These are phyloP conservation scores for Apiospora aurea DNA, from an alignment of 2,329 filamentous ascomycete species.

Conservation along the genomic window DNA sequence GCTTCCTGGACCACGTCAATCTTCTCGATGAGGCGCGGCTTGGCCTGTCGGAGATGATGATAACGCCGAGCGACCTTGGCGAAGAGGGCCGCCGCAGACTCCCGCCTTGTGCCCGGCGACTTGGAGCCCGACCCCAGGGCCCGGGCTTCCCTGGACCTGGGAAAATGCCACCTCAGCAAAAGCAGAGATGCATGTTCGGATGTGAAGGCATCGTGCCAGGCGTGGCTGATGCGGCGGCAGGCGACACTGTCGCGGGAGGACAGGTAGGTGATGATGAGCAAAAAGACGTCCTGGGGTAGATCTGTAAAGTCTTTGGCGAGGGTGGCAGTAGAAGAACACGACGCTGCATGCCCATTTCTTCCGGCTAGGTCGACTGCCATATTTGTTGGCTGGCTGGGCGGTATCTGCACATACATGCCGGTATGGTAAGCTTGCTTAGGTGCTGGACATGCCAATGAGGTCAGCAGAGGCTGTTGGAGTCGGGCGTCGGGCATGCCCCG, in stretches of 20 bases:
- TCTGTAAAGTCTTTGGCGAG: slow-evolving; percentile 46
- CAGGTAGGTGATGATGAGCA: slow-evolving; percentile 58
- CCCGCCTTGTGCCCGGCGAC: slow-evolving; percentile 29
- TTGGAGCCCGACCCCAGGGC: slow-evolving; percentile 26
- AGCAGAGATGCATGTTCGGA: slow-evolving; percentile 53
- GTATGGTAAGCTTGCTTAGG: not conserved
- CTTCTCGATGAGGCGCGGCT: slow-evolving; percentile 54
- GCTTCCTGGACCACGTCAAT: slow-evolving; percentile 48
- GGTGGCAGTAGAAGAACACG: not conserved
- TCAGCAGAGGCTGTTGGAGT: slow-evolving; percentile 11
- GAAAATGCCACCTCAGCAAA: slow-evolving; percentile 59
- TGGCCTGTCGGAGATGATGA: slow-evolving; percentile 56
- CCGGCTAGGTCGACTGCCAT: not conserved
- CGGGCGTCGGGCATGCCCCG: not conserved
- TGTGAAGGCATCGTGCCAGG: slow-evolving; percentile 58
- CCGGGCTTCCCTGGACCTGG: slow-evolving; percentile 60
- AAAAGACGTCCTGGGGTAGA: slow-evolving; percentile 66
- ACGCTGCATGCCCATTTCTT: not conserved
- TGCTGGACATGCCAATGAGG: not conserved
- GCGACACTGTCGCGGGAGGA: slow-evolving; percentile 56
- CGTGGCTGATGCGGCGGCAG: slow-evolving; percentile 59
- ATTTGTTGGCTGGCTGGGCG: not conserved
- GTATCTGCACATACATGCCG: not conserved
- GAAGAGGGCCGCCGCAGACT: slow-evolving; percentile 52
- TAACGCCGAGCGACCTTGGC: slow-evolving; percentile 61